These are phyloP conservation scores for Apophysomyces ossiformis DNA, from an alignment of 371 early-diverging fungal species.

Conservation along the genomic window DNA sequence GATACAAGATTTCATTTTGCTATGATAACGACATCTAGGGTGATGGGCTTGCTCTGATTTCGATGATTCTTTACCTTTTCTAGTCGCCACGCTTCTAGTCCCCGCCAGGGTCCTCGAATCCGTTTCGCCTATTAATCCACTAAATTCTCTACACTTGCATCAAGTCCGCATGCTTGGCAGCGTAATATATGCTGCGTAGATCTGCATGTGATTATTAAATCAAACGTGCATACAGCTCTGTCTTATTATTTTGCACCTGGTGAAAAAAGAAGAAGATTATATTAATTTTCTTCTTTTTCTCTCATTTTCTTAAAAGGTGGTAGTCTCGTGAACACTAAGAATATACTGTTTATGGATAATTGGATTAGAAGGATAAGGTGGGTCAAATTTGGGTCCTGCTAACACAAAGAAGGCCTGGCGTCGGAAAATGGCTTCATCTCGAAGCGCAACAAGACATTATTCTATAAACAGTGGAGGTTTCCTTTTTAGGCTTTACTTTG, in stretches of 20 bases:
- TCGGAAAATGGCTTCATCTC: constrained; percentile 7
- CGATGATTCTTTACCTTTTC: constrained; percentile 5
- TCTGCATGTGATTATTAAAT: constrained; percentile 10
- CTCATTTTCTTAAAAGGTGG: background rate
- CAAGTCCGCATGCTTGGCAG: constrained; percentile 9
- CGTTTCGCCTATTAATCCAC: background rate
- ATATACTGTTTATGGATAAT: background rate
- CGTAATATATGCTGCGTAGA: background rate
- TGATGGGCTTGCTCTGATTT: background rate
- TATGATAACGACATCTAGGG: background rate
- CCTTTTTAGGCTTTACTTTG: background rate
- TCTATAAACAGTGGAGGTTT: constrained; percentile 11
- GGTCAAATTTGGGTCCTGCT: background rate
- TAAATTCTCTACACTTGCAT: background rate
- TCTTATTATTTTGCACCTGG: background rate
- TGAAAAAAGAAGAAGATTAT: background rate
- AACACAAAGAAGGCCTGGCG: constrained; percentile 1
- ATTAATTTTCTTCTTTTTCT: background rate
- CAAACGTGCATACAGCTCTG: background rate
- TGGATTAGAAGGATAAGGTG: background rate
- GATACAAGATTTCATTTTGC: constrained; percentile 3
- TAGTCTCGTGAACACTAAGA: background rate
- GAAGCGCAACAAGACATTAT: background rate
- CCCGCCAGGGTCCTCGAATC: constrained; percentile 6
- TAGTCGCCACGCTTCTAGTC: background rate